These are phyloP conservation scores for Tylopilus subfusipes DNA, from an alignment of 768 basidiomycete species.

Conservation along the genomic window DNA sequence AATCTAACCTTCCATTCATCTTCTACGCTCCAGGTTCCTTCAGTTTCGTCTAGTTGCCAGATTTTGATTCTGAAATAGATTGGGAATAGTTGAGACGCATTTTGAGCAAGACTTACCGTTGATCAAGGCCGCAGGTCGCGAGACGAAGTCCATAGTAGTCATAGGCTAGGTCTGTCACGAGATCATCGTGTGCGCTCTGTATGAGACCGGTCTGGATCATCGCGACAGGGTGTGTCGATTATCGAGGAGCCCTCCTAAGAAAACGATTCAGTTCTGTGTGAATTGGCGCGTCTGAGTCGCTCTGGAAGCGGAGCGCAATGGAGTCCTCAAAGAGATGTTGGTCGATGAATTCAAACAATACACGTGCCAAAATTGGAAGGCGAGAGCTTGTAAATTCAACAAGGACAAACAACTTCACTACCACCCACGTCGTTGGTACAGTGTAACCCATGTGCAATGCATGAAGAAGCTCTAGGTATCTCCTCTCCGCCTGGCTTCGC, in stretches of 20 bases:
- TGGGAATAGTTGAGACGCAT: slow-evolving; percentile 9
- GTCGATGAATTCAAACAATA: not conserved
- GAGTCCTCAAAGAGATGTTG: not conserved
- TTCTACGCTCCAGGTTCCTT: slow-evolving; percentile 72
- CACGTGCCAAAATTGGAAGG: not conserved
- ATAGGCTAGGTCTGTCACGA: slow-evolving; percentile 83
- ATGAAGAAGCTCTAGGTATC: too few species aligned
- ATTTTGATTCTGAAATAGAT: slow-evolving; percentile 62
- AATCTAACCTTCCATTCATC: slow-evolving; percentile 88
- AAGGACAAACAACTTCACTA: not conserved
- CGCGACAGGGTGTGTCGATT: not conserved
- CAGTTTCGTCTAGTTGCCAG: slow-evolving; percentile 73
- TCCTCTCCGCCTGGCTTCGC: too few species aligned
- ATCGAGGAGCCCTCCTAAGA: not conserved
- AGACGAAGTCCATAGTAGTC: slow-evolving; percentile 86
- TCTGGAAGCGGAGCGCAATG: not conserved
- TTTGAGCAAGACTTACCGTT: slow-evolving; percentile 48
- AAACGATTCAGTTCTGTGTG: not conserved
- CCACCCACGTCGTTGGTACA: too few species aligned
- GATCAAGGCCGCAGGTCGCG: slow-evolving; percentile 80
- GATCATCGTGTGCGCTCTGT: slow-evolving; percentile 72
- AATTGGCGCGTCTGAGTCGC: not conserved
- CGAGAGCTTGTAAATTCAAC: not conserved
- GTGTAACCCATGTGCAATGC: too few species aligned
- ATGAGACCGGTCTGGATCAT: slow-evolving; percentile 84